These are phyloP conservation scores for Dalbergia oliveri DNA, from an alignment of 306 rosid species.

Conservation along the genomic window DNA sequence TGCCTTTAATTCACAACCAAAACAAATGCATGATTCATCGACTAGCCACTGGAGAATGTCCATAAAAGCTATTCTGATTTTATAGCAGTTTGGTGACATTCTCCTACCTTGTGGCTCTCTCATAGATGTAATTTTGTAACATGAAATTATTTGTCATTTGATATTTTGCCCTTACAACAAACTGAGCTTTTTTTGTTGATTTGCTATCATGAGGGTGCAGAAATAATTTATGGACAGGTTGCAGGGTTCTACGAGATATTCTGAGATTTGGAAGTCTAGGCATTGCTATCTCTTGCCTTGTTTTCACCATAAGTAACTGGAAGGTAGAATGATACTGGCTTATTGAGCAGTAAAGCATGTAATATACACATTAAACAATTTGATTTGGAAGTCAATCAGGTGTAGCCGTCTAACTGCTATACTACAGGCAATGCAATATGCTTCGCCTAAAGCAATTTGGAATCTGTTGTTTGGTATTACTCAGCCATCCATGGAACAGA, in stretches of 20 bases:
- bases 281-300: slow-evolving; percentile 83
- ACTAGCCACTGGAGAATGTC: slow-evolving; percentile 25
- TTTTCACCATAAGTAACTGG: slow-evolving; percentile 81
- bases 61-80: slow-evolving; percentile 28
- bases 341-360: slow-evolving; percentile 13
- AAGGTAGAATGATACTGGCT: slow-evolving; percentile 62
- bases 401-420: slow-evolving; percentile 30
- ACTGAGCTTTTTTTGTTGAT: slow-evolving; percentile 44
- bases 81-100: slow-evolving; percentile 24
- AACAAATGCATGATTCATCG: slow-evolving; percentile 13
- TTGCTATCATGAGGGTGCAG: slow-evolving; percentile 62
- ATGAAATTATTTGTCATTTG: slow-evolving; percentile 30
- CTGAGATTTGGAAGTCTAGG: slow-evolving; percentile 94
- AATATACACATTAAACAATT: not conserved
- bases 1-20: slow-evolving; percentile 13
- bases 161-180: slow-evolving; percentile 36
- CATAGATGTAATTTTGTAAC: slow-evolving; percentile 31
- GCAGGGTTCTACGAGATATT: slow-evolving; percentile 93
- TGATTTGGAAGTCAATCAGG: slow-evolving; percentile 27
- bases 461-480: slow-evolving; percentile 76
- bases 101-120: slow-evolving; percentile 18
- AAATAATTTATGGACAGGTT: slow-evolving; percentile 90
- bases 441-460: slow-evolving; percentile 95
- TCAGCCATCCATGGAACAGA: slow-evolving; percentile 71
- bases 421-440: slow-evolving; percentile 90